Conservation (phyloP, 2,329 filamentous ascomycete genomes). For the Penicillium sp. region DNA sequence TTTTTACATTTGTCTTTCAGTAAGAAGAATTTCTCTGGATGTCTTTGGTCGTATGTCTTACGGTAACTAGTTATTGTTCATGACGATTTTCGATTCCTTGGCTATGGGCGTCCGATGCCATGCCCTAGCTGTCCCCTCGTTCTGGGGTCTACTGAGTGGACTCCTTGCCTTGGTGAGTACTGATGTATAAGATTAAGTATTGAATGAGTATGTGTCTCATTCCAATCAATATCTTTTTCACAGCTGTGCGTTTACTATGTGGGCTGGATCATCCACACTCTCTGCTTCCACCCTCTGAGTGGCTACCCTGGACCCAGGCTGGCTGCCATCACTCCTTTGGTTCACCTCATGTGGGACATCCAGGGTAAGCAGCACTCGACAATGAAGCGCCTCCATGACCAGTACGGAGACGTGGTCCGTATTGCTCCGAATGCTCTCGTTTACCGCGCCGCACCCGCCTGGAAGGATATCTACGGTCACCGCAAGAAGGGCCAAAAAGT, state of each 20-base stretch:
- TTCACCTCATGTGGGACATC: slow-evolving; percentile 15
- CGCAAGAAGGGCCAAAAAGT: slow-evolving; percentile 18
- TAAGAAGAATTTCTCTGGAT: not conserved
- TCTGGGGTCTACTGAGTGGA: not conserved
- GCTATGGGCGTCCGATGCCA: not conserved
- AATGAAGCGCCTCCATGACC: slow-evolving; percentile 18
- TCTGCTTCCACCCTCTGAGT: slow-evolving; percentile 26
- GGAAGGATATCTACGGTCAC: slow-evolving; percentile 33
- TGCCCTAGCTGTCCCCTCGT: not conserved
- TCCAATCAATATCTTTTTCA: not conserved
- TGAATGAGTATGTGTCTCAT: not conserved
- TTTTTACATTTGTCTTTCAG: not conserved
- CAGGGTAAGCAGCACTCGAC: slow-evolving; percentile 13
- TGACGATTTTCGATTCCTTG: not conserved
- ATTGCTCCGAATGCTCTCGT: slow-evolving; percentile 35
- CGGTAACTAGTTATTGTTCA: not conserved
- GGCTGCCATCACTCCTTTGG: slow-evolving; percentile 22
- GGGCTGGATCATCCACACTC: slow-evolving; percentile 17
- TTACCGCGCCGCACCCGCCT: slow-evolving; percentile 25
- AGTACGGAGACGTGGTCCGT: slow-evolving; percentile 31
- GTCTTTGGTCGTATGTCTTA: not conserved
- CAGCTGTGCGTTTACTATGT: slow-evolving; percentile 5
- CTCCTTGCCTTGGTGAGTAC: slow-evolving; percentile 6
- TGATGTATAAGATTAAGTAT: not conserved
- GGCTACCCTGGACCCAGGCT: slow-evolving; percentile 28